A percentile compares a stretch with the other conserved stretches of the same genome.
Evolutionary conservation across 225 moss, liverwort and hornwort genomes (phyloP).

Genomic region (Marchantia polymorpha): DNA sequence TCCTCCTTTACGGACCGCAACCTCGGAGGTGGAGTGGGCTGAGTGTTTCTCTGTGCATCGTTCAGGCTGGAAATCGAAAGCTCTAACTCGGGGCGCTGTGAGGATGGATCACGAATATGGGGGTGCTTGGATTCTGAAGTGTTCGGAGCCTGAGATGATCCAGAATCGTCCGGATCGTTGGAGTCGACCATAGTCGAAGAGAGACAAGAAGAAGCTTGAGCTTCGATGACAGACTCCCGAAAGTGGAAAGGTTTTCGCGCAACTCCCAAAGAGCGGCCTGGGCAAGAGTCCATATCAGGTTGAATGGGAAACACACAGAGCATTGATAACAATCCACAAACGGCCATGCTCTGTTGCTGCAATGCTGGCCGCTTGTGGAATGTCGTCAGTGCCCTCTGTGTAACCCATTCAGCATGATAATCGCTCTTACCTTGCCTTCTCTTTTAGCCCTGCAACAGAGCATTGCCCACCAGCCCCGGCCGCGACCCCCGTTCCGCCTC

Average conservation of each 20-base stretch:
- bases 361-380: constrained; percentile 49
- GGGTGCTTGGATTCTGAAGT: constrained; percentile 36
- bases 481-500: constrained; percentile 5
- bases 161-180: constrained; percentile 57
- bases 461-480: constrained; percentile 32
- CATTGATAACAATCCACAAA: too few relatives aligned
- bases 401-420: constrained; percentile 55
- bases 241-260: constrained; percentile 28
- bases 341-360: constrained; percentile 41
- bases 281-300: constrained; percentile 53
- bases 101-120: constrained; percentile 24
- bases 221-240: constrained; percentile 33
- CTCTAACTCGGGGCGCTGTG: constrained; percentile 39
- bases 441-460: constrained; percentile 25
- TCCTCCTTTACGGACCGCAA: constrained; percentile 44
- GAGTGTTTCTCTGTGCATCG: constrained; percentile 37
- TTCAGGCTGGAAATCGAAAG: constrained; percentile 47
- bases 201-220: constrained; percentile 58
- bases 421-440: constrained; percentile 37
- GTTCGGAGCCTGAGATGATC: constrained; percentile 50
- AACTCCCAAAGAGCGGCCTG: constrained; percentile 33
- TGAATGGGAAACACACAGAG: constrained; percentile 44
- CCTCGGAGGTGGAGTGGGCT: constrained; percentile 9
- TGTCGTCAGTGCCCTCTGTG: constrained; percentile 44
- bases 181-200: constrained; percentile 61